These are phyloP conservation scores for Boletales sp. DNA, from an alignment of 768 basidiomycete genomes.

Conservation along the genomic window DNA sequence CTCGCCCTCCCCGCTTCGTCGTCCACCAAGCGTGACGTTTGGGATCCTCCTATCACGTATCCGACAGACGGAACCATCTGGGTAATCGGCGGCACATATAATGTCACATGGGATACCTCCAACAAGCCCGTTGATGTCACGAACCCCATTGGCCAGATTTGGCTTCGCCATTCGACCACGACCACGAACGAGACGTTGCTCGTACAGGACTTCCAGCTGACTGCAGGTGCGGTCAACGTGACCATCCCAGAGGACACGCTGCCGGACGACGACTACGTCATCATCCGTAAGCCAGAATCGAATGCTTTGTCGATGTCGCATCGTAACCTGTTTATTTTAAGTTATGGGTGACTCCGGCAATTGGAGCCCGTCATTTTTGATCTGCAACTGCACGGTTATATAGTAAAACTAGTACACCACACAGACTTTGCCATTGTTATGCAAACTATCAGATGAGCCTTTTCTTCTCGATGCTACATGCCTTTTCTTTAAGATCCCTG, in stretches of 20 bases:
- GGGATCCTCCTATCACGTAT: conserved; percentile 39
- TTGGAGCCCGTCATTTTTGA: conserved; percentile 44
- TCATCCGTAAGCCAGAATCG: conserved; percentile 38
- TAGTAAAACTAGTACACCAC: conserved; percentile 7
- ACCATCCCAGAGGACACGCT: conserved; percentile 35
- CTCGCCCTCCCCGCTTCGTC: conserved; percentile 25
- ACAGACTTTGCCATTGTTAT: too few species aligned
- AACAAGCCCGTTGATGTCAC: conserved; percentile 41
- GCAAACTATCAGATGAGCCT: too few species aligned
- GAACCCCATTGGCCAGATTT: conserved; percentile 40
- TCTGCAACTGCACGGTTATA: conserved; percentile 16
- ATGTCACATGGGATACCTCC: conserved; percentile 48
- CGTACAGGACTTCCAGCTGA: conserved; percentile 36
- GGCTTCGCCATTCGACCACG: conserved; percentile 35
- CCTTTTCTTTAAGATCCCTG: too few species aligned
- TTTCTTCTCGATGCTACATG: too few species aligned
- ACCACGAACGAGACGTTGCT: conserved; percentile 32
- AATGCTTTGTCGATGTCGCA: background rate
- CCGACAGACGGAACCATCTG: conserved; percentile 38
- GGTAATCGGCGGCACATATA: conserved; percentile 37
- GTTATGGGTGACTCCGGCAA: conserved; percentile 52
- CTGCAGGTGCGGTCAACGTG: conserved; percentile 34
- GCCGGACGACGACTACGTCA: conserved; percentile 38
- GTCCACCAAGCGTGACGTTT: conserved; percentile 40
- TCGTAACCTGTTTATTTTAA: conserved; percentile 13